Percentiles rank a stretch among this genome's conserved stretches.
Conservation (phyloP, 192 early-diverging fungal genomes). For the Entrophospora sp. region DNA sequence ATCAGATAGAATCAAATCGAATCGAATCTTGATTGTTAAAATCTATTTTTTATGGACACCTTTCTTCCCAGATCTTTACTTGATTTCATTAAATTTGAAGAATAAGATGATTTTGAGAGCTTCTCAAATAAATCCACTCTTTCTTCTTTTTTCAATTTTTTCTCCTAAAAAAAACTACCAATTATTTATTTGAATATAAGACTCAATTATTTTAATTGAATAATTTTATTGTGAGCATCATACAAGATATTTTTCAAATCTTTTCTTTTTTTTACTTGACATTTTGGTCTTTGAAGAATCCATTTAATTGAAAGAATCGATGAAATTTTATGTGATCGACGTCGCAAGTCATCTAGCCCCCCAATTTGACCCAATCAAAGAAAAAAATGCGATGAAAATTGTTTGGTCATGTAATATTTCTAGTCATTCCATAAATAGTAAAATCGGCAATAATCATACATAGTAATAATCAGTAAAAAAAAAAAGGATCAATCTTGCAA, state of each 20-base stretch:
- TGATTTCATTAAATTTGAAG: slow-evolving; percentile 59
- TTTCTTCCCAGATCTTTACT: slow-evolving; percentile 54
- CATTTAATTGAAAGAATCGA: too few relatives aligned
- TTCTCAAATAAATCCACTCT: slow-evolving; percentile 57
- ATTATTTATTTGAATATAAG: background rate
- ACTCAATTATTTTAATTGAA: background rate
- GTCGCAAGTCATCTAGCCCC: too few relatives aligned
- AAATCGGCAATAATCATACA: too few relatives aligned
- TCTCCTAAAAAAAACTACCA: slow-evolving; percentile 37
- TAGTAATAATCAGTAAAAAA: too few relatives aligned
- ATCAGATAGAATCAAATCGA: too few relatives aligned
- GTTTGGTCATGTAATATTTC: too few relatives aligned
- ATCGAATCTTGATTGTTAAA: background rate
- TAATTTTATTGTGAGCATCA: slow-evolving; percentile 6
- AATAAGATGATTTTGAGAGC: slow-evolving; percentile 57
- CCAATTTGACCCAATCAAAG: too few relatives aligned
- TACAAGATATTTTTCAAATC: slow-evolving; percentile 73
- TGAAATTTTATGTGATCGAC: too few relatives aligned
- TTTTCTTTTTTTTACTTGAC: slow-evolving; percentile 67
- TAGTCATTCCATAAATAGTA: too few relatives aligned
- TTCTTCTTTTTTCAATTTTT: slow-evolving; percentile 76
- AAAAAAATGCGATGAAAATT: too few relatives aligned
- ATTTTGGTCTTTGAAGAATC: slow-evolving; percentile 25
- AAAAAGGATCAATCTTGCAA: too few relatives aligned
- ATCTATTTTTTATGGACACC: slow-evolving; percentile 20